A percentile compares a stretch with the other conserved stretches of the same genome.
Evolutionary conservation across 2,329 filamentous ascomycete genomes (phyloP).

Genomic region (Sordariomycetes sp.): DNA sequence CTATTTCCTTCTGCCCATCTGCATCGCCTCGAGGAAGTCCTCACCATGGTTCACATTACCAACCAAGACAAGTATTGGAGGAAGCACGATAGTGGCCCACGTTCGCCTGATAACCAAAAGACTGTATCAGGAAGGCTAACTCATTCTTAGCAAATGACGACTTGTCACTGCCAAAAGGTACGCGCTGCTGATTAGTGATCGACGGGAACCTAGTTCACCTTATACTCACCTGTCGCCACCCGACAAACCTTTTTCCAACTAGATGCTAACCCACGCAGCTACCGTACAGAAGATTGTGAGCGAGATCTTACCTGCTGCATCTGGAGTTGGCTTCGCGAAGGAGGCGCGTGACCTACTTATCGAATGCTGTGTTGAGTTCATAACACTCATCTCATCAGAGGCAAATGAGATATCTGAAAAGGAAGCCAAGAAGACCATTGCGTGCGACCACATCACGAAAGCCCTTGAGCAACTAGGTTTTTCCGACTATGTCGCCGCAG

Average conservation of each 20-base stretch:
- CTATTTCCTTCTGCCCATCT: too few species aligned
- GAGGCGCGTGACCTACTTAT: conserved; percentile 93
- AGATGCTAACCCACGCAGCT: conserved; percentile 32
- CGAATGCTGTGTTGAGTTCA: conserved; percentile 98
- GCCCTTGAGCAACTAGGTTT: conserved; percentile 90
- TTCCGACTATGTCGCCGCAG: conserved; percentile 80
- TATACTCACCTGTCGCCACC: background rate
- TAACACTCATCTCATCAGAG: conserved; percentile 95
- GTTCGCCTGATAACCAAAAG: conserved; percentile 7
- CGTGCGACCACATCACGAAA: conserved; percentile 94
- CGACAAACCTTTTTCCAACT: too few species aligned
- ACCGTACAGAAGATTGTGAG: conserved; percentile 81
- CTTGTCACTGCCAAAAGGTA: conserved; percentile 56
- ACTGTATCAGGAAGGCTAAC: background rate
- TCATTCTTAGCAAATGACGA: conserved; percentile 47
- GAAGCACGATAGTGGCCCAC: conserved; percentile 11
- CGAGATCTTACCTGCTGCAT: conserved; percentile 74
- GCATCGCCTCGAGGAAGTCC: too few species aligned
- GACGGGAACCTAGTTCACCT: too few species aligned
- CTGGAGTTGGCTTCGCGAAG: conserved; percentile 80
- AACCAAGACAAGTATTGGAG: conserved; percentile 18
- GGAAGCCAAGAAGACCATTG: conserved; percentile 98
- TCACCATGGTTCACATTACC: too few species aligned
- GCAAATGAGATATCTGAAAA: conserved; percentile 98
- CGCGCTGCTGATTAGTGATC: too few species aligned